phyloP scores from a whole-genome alignment of 768 basidiomycete genomes.

The Leccinum subtestaceum region DNA sequence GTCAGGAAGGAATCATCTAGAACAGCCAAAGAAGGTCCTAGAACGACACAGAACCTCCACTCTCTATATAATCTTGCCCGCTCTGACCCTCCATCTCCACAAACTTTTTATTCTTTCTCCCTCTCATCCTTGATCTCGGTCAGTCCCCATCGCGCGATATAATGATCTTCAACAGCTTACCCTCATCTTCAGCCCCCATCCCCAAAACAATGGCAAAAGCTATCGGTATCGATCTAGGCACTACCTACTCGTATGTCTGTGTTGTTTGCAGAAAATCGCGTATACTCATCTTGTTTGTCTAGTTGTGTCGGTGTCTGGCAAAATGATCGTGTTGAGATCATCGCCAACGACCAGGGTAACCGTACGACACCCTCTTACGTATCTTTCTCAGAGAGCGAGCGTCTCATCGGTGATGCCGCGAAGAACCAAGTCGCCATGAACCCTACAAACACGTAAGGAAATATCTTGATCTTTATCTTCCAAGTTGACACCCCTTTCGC shows the following conservation, averaged over 20 bases:
- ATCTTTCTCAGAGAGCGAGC: constrained; percentile 91
- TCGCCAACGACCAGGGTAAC: constrained; percentile 93
- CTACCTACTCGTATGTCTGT: constrained; percentile 81
- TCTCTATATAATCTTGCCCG: constrained; percentile 30
- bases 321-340: constrained; percentile 99
- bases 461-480: not conserved
- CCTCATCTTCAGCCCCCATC: constrained; percentile 8
- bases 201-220: constrained; percentile 62
- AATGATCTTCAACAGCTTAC: constrained; percentile 4
- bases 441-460: constrained; percentile 77
- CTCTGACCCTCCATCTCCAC: constrained; percentile 5
- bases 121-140: constrained; percentile 15
- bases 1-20: constrained; percentile 35
- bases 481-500: constrained; percentile 9
- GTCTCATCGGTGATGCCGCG: constrained; percentile 98
- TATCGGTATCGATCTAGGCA: constrained; percentile 88
- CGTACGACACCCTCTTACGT: constrained; percentile 96
- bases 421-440: constrained; percentile 99
- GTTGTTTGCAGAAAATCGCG: not conserved
- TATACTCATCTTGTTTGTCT: constrained; percentile 10
- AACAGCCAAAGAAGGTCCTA: constrained; percentile 33
- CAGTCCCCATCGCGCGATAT: constrained; percentile 11
- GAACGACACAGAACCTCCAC: constrained; percentile 30
- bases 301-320: constrained; percentile 99
- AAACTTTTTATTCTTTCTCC: constrained; percentile 9